Conservation (phyloP, 495 filamentous ascomycete genomes). For the Neurospora hispaniola region DNA sequence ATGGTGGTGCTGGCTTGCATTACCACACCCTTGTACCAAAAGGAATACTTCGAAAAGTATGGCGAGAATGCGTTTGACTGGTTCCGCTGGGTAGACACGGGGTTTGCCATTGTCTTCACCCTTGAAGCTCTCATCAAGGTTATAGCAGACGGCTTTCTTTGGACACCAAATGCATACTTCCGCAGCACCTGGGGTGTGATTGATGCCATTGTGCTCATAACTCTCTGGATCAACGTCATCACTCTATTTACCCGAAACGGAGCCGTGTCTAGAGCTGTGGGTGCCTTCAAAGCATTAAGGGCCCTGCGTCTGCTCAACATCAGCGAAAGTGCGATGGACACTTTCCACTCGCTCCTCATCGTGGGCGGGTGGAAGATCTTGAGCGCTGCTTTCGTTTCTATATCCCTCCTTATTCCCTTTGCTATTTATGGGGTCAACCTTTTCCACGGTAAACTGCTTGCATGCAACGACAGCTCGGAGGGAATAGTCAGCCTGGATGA, state of each 20-base stretch:
- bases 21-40: constrained; percentile 89
- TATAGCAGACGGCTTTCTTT: constrained; percentile 92
- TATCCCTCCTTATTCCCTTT: constrained; percentile 91
- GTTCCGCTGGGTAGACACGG: constrained; percentile 87
- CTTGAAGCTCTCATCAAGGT: constrained; percentile 87
- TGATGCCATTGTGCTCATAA: constrained; percentile 84
- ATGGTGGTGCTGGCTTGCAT: constrained; percentile 95
- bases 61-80: constrained; percentile 47
- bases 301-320: constrained; percentile 88
- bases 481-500: constrained; percentile 48
- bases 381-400: constrained; percentile 76
- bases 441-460: constrained; percentile 70
- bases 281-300: constrained; percentile 96
- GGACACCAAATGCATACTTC: constrained; percentile 95
- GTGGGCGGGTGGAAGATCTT: constrained; percentile 87
- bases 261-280: constrained; percentile 76
- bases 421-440: constrained; percentile 91
- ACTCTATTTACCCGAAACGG: constrained; percentile 70
- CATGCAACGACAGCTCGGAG: constrained; percentile 63
- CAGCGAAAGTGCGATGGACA: constrained; percentile 89
- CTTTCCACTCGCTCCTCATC: constrained; percentile 93
- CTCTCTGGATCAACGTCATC: constrained; percentile 90
- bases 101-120: constrained; percentile 81
- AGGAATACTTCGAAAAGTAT: constrained; percentile 59
- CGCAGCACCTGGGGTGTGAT: constrained; percentile 95